Evolutionary conservation across 164 flowering plant genomes (phyloP).

Genomic region (Magnolia sinica): DNA sequence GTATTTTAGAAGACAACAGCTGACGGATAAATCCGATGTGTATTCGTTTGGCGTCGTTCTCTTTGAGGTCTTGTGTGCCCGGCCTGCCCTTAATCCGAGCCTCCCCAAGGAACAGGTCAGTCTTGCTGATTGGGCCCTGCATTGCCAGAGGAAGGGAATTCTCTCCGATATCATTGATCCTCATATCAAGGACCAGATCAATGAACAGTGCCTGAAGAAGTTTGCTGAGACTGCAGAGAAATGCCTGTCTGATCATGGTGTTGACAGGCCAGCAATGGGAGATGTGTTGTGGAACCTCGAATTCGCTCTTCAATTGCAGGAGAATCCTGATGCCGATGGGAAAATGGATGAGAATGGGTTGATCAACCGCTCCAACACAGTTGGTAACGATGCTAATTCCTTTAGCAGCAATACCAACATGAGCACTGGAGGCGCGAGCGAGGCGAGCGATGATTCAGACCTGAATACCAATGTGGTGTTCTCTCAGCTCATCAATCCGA

Average conservation of each 20-base stretch:
- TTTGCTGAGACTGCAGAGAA: slow-evolving; percentile 22
- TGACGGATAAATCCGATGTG: slow-evolving; percentile 21
- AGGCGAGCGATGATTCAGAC: slow-evolving; percentile 17
- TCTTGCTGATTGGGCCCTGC: slow-evolving; percentile 41
- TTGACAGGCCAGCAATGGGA: slow-evolving; percentile 37
- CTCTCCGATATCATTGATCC: slow-evolving; percentile 33
- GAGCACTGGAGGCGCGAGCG: slow-evolving; percentile 16
- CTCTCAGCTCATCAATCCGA: slow-evolving; percentile 44
- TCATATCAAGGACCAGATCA: slow-evolving; percentile 26
- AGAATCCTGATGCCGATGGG: not conserved
- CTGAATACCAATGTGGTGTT: slow-evolving; percentile 22
- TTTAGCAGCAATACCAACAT: slow-evolving; percentile 2
- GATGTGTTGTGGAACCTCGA: slow-evolving; percentile 35
- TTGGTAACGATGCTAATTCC: not conserved
- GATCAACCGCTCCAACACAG: slow-evolving; percentile 5
- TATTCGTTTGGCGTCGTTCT: slow-evolving; percentile 23
- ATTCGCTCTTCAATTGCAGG: slow-evolving; percentile 40
- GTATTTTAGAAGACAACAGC: slow-evolving; percentile 19
- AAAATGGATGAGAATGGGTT: not conserved
- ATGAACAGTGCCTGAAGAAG: slow-evolving; percentile 30
- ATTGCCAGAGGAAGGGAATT: slow-evolving; percentile 22
- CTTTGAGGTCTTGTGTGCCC: slow-evolving; percentile 46
- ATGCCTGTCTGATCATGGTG: slow-evolving; percentile 30
- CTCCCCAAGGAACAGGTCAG: slow-evolving; percentile 59
- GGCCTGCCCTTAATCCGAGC: slow-evolving; percentile 44